phyloP scores from a whole-genome alignment of 2,329 filamentous ascomycete genomes.

The Sclerotinia nivalis region DNA sequence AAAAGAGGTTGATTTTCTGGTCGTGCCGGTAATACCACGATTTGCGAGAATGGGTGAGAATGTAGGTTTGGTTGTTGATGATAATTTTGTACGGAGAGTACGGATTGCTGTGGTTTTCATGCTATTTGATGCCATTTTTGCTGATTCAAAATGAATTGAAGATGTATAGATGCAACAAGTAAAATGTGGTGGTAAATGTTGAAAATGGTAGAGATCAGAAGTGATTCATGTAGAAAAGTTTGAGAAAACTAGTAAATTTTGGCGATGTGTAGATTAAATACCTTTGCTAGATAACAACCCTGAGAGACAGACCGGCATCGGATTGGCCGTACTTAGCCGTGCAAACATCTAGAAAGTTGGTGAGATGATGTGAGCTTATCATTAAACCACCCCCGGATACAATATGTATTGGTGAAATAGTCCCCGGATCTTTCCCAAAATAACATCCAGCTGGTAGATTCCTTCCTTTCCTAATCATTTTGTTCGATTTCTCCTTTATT shows the following conservation, averaged over 20 bases:
- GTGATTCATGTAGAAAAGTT: neutral
- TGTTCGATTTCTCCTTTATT: neutral
- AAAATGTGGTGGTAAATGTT: neutral
- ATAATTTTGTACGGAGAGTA: slow-evolving; percentile 19
- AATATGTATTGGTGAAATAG: neutral
- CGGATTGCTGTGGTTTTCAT: slow-evolving; percentile 17
- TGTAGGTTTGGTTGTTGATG: slow-evolving; percentile 4
- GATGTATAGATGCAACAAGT: neutral
- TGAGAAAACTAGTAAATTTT: neutral
- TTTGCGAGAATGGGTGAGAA: slow-evolving; percentile 13
- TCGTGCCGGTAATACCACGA: slow-evolving; percentile 20
- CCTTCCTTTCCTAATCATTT: neutral
- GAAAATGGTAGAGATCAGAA: neutral
- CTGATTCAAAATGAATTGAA: neutral
- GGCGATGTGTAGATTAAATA: slow-evolving; percentile 17
- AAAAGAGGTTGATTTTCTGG: slow-evolving; percentile 23
- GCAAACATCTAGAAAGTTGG: neutral
- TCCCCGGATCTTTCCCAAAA: neutral
- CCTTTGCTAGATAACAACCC: slow-evolving; percentile 6
- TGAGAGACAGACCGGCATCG: slow-evolving; percentile 11
- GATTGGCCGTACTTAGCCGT: neutral
- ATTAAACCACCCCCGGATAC: neutral
- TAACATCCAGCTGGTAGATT: neutral
- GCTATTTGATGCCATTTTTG: slow-evolving; percentile 19
- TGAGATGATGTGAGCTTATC: neutral